phyloP scores from a whole-genome alignment of 129 eudicot species.

The Flaveria sonorensis region DNA sequence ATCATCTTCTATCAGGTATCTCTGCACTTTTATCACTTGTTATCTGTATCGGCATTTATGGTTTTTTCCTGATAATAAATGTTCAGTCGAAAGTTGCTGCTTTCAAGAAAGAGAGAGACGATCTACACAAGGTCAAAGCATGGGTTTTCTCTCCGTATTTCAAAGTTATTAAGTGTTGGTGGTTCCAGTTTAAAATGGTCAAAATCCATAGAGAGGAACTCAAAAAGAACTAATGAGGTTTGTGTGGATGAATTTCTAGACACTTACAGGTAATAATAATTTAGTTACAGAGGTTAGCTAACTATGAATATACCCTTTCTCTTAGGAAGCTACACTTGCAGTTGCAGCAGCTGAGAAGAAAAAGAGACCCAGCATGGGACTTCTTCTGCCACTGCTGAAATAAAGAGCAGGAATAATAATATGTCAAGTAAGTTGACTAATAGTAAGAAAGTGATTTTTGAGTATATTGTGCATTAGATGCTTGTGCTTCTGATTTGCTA shows the following conservation, averaged over 20 bases:
- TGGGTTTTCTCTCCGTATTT: conserved; percentile 86
- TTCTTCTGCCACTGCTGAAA: conserved; percentile 33
- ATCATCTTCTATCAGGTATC: conserved; percentile 49
- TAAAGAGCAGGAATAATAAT: conserved; percentile 46
- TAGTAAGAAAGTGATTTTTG: conserved; percentile 33
- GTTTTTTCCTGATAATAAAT: conserved; percentile 13
- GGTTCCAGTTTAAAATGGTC: conserved; percentile 96
- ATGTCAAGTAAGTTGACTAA: conserved; percentile 58
- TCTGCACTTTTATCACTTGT: conserved; percentile 7
- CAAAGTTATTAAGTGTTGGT: conserved; percentile 79
- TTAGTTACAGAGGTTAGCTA: conserved; percentile 6
- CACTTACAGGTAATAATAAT: not conserved
- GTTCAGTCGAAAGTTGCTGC: conserved; percentile 65
- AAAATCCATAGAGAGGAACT: conserved; percentile 76
- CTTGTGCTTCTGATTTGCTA: conserved; percentile 20
- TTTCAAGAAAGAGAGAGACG: conserved; percentile 71
- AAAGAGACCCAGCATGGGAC: conserved; percentile 52
- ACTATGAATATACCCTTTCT: conserved; percentile 22
- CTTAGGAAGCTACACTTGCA: conserved; percentile 83
- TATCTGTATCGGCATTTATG: conserved; percentile 8
- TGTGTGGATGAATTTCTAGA: conserved; percentile 19
- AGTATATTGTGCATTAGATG: not conserved
- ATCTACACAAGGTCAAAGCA: conserved; percentile 77
- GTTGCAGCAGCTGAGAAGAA: conserved; percentile 75
- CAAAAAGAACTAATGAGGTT: conserved; percentile 85